Evolutionary conservation across 768 basidiomycete genomes (phyloP), one percentile per base, ranked within the genome.

Genomic region (Amanita thiersii): DNA sequence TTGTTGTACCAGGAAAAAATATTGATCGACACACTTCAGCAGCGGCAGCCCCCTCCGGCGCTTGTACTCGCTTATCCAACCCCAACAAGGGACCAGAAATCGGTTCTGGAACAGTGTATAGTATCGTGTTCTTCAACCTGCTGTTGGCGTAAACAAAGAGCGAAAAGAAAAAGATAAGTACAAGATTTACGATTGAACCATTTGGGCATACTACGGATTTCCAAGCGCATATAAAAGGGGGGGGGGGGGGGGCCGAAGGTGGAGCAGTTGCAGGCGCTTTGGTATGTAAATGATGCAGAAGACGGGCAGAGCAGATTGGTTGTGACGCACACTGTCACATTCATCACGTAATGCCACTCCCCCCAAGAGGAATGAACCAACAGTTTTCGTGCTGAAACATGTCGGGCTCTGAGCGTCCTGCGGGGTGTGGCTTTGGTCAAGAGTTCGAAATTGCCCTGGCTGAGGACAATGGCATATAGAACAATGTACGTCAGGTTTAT

Each of bases 61-160:
- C 30, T 15, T 33, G 44, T 6, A 45, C 37, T 4, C 44, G 37
- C 37, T 30, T 23, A 10, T 45, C 44, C 11, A 45, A 37, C 29
- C 39, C 44, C 23, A 30, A 45, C 20, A 39, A 10, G 4, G 32
- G 37, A 1, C 10, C 37, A 18, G 30, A n/a, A n/a, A n/a, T 26
- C 7, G 37, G 30, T n/a, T 10, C 15, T n/a, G 26, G 28, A 2
- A 1, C 8, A 24, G 14, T 31, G 17, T 24, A 26, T 14, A 25
- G 37, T 26, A 37, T 15, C 29, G 21, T 31, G 11, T 21, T 14
- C 17, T 39, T 33, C 9, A 32, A n/a, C 1, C 39, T 24, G 17
- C 44, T 39, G 19, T 20, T 14, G 7, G 7, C 7, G 17, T 20
- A 45, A 36, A 28, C 37, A 34, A 37, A n/a, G 15, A 15, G 15